Conservation (phyloP, 2,329 filamentous ascomycete species). For the Ascosphaera aggregata region DNA sequence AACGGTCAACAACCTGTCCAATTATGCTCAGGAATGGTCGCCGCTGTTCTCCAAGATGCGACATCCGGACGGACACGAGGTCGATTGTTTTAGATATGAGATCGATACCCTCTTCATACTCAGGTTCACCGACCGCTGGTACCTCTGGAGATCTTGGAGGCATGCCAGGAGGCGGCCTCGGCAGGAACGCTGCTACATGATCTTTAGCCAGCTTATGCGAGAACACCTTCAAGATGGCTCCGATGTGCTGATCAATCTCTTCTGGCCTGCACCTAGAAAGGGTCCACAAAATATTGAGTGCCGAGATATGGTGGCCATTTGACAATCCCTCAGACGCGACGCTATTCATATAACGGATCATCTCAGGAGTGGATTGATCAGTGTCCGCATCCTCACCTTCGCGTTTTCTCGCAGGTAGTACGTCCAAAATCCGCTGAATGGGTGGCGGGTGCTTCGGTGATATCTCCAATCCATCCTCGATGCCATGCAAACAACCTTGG, state of each 20-base stretch:
- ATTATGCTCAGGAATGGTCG: conserved; percentile 88
- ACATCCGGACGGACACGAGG: conserved; percentile 77
- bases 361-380: conserved; percentile 56
- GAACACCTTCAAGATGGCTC: conserved; percentile 74
- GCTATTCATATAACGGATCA: conserved; percentile 62
- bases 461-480: conserved; percentile 46
- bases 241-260: conserved; percentile 75
- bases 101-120: conserved; percentile 70
- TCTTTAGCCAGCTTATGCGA: conserved; percentile 83
- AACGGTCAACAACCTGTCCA: conserved; percentile 87
- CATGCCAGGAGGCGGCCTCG: conserved; percentile 19
- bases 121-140: conserved; percentile 38
- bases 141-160: conserved; percentile 4
- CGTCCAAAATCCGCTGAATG: conserved; percentile 63
- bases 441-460: conserved; percentile 49
- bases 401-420: conserved; percentile 57
- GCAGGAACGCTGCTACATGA: conserved; percentile 54
- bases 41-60: conserved; percentile 70
- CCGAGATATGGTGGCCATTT: conserved; percentile 57
- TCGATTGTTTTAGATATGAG: conserved; percentile 92
- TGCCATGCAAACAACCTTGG: conserved; percentile 69
- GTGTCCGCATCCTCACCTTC: conserved; percentile 66
- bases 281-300: conserved; percentile 85
- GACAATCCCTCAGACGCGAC: conserved; percentile 74
- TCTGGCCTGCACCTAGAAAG: conserved; percentile 64